Evolutionary conservation across 345 rosid genomes (phyloP).

Genomic region (Eutrema japonicum): DNA sequence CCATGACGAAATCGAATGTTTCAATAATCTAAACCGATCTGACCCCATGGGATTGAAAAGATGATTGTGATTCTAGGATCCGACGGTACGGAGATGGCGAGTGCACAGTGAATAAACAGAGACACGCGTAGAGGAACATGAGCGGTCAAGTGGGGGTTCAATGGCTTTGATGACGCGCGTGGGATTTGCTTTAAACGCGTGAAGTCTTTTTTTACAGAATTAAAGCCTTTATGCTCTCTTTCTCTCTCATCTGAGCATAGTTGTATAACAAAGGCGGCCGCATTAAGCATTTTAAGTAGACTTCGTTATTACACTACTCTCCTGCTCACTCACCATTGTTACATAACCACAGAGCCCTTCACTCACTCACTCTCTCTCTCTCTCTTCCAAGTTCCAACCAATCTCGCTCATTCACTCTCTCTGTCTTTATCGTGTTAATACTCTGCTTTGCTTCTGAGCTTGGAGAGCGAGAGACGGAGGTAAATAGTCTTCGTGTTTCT

Average conservation of each 20-base stretch:
- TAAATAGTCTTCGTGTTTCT: constrained; percentile 20
- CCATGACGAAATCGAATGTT: constrained; percentile 23
- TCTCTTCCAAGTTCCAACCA: too few species aligned
- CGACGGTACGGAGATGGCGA: constrained; percentile 20
- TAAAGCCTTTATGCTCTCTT: constrained; percentile 29
- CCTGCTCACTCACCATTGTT: constrained; percentile 24
- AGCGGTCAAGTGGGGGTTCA: constrained; percentile 20
- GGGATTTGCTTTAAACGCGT: constrained; percentile 39
- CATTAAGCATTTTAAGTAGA: constrained; percentile 40
- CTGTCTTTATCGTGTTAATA: constrained; percentile 7
- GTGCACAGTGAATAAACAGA: constrained; percentile 16
- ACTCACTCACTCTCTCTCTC: neutral
- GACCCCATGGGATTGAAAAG: constrained; percentile 10
- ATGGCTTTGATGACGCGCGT: constrained; percentile 41
- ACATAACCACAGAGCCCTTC: constrained; percentile 15
- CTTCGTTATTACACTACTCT: constrained; percentile 26
- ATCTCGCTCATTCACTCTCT: neutral
- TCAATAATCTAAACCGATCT: neutral
- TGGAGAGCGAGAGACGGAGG: constrained; percentile 15
- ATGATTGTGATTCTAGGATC: constrained; percentile 18
- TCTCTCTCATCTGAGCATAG: constrained; percentile 36
- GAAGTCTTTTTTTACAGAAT: constrained; percentile 3
- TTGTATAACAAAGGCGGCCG: constrained; percentile 40
- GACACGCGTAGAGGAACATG: constrained; percentile 28
- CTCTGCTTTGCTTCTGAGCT: constrained; percentile 14